Evolutionary conservation across 108 stramenopile species (phyloP).

Genomic region (Nitzschia inconspicua): DNA sequence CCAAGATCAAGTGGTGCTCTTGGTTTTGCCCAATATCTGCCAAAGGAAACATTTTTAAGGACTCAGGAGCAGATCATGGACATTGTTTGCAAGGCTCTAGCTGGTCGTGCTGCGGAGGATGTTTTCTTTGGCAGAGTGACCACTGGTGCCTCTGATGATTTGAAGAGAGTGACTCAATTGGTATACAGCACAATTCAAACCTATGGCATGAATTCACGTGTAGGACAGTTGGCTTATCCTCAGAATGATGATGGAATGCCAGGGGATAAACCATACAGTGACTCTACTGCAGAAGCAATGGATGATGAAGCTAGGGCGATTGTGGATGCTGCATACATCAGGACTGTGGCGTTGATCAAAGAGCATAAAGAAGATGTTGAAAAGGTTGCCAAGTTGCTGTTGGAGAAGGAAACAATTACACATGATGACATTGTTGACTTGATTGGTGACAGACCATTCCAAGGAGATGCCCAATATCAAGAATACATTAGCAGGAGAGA

Average conservation of each 20-base stretch:
- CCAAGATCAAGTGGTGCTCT: slow-evolving; percentile 89
- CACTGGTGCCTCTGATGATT: slow-evolving; percentile 94
- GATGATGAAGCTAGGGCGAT: slow-evolving; percentile 92
- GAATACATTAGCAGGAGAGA: slow-evolving; percentile 73
- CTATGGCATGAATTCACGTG: slow-evolving; percentile 93
- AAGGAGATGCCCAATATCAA: slow-evolving; percentile 71
- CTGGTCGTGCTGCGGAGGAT: slow-evolving; percentile 93
- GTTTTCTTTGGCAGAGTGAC: slow-evolving; percentile 93
- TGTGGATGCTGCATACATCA: slow-evolving; percentile 86
- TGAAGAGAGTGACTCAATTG: slow-evolving; percentile 90
- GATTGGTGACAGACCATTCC: slow-evolving; percentile 92
- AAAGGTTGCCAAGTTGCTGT: slow-evolving; percentile 79
- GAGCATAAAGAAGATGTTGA: slow-evolving; percentile 80
- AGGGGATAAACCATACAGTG: slow-evolving; percentile 90
- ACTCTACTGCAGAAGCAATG: slow-evolving; percentile 93
- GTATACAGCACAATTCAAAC: slow-evolving; percentile 90
- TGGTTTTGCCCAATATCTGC: slow-evolving; percentile 96
- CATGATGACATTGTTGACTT: slow-evolving; percentile 90
- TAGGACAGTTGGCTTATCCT: slow-evolving; percentile 94
- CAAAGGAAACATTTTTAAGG: slow-evolving; percentile 87
- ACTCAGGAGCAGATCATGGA: slow-evolving; percentile 91
- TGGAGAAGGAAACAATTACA: slow-evolving; percentile 96
- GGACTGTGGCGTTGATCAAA: slow-evolving; percentile 75
- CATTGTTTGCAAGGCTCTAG: slow-evolving; percentile 96
- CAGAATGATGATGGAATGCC: slow-evolving; percentile 63